phyloP scores from a whole-genome alignment of 306 rosid genomes.

The Lotus japonicus region DNA sequence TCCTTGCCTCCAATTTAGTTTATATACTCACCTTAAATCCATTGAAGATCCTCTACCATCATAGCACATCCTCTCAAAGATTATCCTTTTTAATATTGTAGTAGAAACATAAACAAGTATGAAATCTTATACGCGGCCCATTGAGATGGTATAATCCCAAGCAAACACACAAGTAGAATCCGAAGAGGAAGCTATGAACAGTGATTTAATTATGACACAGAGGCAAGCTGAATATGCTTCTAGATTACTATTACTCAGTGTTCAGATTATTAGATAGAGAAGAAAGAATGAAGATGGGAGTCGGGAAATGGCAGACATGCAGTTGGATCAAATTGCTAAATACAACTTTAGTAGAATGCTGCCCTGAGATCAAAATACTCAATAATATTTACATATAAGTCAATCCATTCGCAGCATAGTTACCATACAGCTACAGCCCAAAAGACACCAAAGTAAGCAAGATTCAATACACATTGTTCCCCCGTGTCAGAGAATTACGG shows the following conservation, averaged over 20 bases:
- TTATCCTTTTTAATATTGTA: neutral
- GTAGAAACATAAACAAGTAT: neutral
- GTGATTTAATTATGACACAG: neutral
- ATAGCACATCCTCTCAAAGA: neutral
- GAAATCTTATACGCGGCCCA: conserved; percentile 8
- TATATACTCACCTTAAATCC: neutral
- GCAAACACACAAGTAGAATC: neutral
- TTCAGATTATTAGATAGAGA: neutral
- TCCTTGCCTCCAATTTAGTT: neutral
- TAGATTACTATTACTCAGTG: neutral
- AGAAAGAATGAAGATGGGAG: neutral
- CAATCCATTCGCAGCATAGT: neutral
- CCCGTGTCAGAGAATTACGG: neutral
- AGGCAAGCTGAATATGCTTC: neutral
- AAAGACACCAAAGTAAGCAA: neutral
- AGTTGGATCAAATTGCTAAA: conserved; percentile 2
- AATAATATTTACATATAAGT: neutral
- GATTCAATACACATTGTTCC: neutral
- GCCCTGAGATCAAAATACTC: neutral
- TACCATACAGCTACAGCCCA: neutral
- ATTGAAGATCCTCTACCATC: neutral
- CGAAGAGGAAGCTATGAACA: neutral
- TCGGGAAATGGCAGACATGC: neutral
- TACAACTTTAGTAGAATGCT: neutral
- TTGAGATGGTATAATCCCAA: neutral